A percentile compares a stretch with the other conserved stretches of the same genome.
phyloP scores from a whole-genome alignment of 352 stramenopile species.

The Phytophthora sp. region DNA sequence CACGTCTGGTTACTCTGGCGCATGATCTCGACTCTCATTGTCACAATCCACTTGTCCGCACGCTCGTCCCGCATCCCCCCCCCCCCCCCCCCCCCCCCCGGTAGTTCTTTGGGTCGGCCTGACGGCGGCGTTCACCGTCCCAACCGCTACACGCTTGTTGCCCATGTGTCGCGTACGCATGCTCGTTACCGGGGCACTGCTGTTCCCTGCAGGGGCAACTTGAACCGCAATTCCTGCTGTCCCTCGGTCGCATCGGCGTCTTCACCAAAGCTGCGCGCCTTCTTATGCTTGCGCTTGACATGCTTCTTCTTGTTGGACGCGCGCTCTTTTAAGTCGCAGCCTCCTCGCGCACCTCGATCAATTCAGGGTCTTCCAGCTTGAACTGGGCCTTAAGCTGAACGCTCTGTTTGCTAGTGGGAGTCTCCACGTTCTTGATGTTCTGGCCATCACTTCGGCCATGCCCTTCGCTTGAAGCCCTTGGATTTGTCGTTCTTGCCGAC shows the following conservation, averaged over 20 bases:
- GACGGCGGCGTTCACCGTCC: not conserved
- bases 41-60: conserved; percentile 1
- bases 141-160: not conserved
- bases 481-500: conserved; percentile 21
- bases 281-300: no score
- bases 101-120: conserved; percentile 36
- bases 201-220: no score
- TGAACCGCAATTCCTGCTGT: no score
- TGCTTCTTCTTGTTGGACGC: no score
- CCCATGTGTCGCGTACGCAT: conserved; percentile 3
- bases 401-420: not conserved
- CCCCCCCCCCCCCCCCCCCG: no score
- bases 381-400: not conserved
- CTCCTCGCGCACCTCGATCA: not conserved
- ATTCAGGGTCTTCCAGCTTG: not conserved
- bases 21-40: conserved; percentile 4
- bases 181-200: no score
- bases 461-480: conserved; percentile 21
- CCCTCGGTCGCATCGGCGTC: no score
- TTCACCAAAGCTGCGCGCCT: no score
- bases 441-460: not conserved
- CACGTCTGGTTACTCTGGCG: conserved; percentile 12
- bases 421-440: not conserved
- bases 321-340: conserved; percentile 7
- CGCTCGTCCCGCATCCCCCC: conserved; percentile 9